These are phyloP conservation scores for Rhododendron ovatum DNA, from an alignment of 148 eudicot genomes.

Conservation along the genomic window DNA sequence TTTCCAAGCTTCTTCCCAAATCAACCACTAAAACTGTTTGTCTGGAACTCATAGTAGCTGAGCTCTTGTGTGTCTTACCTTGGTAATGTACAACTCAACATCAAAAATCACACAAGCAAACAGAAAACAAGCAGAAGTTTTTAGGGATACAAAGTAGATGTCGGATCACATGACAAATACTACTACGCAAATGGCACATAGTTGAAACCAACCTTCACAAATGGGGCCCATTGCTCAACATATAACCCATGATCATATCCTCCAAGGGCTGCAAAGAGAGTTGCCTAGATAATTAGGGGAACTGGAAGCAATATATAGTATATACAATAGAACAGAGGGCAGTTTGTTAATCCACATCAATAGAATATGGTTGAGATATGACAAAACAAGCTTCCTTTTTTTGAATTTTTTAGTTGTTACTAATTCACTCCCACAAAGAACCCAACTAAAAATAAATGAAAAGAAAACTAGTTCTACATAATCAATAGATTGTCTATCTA, in stretches of 20 bases:
- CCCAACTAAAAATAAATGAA: not conserved
- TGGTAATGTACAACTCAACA: not conserved
- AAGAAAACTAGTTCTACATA: not conserved
- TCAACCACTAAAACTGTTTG: not conserved
- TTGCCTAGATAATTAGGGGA: slow-evolving; percentile 5
- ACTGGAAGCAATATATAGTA: not conserved
- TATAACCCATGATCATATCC: slow-evolving; percentile 82
- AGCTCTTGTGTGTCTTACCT: not conserved
- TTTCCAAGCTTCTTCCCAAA: not conserved
- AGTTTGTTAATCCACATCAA: not conserved
- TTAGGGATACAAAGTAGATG: not conserved
- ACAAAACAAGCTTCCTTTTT: not conserved
- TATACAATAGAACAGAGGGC: not conserved
- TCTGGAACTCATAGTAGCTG: not conserved
- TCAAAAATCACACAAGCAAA: not conserved
- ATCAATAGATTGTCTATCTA: not conserved
- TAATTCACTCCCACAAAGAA: not conserved
- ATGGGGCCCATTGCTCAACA: slow-evolving; percentile 97
- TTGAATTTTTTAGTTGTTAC: not conserved
- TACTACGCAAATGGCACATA: not conserved
- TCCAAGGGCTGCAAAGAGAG: slow-evolving; percentile 65
- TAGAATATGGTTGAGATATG: not conserved
- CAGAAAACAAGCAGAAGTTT: not conserved
- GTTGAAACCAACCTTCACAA: slow-evolving; percentile 67
- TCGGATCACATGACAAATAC: not conserved